Base-by-base conservation (phyloP, 306 rosid genomes). In the Sesbania bispinosa region DNA sequence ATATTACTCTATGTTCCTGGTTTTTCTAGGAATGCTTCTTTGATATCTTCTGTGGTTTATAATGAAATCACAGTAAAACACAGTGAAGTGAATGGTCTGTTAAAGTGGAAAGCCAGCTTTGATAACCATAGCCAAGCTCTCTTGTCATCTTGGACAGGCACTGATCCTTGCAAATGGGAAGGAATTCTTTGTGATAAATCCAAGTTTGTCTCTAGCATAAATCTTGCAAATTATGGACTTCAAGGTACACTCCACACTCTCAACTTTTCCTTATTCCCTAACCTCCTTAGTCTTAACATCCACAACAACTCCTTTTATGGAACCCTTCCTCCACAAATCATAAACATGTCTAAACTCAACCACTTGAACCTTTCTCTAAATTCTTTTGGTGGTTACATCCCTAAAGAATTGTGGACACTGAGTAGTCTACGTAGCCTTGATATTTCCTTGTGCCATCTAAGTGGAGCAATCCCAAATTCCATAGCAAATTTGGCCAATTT, bases 51-150 rank as follows among this genome's bases (percentile, higher is more conserved):
- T n/a, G n/a, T n/a, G n/a, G n/a, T n/a, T n/a, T n/a, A n/a, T n/a
- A n/a, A n/a, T n/a, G n/a, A n/a, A n/a, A n/a, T n/a, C n/a, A n/a
- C n/a, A n/a, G n/a, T n/a, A n/a, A n/a, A n/a, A n/a, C n/a, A n/a
- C n/a, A n/a, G n/a, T 27, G 60, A 60, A 43, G 52, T 14, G 33
- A 29, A 19, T 27, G 70, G 62, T 8, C 52, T 73, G 30, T 23
- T 73, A 4, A 73, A 23, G 51, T 73, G 77, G 77, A 73, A 73
- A 60, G 19, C 23, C 10, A 73, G 70, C 62, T 10, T 73, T 48
- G 42, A 47, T 2, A 62, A 73, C 2, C 11, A 10, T 1, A 60
- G 51, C 47, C 68, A 59, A 46, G 29, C 35, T 51, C n/a, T 19
- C n/a, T 15, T 73, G 42, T 10, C 78, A 73, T 21, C 71, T 33